These are phyloP conservation scores for Crithidia brevicula DNA, from an alignment of 208 protist species.

Conservation along the genomic window DNA sequence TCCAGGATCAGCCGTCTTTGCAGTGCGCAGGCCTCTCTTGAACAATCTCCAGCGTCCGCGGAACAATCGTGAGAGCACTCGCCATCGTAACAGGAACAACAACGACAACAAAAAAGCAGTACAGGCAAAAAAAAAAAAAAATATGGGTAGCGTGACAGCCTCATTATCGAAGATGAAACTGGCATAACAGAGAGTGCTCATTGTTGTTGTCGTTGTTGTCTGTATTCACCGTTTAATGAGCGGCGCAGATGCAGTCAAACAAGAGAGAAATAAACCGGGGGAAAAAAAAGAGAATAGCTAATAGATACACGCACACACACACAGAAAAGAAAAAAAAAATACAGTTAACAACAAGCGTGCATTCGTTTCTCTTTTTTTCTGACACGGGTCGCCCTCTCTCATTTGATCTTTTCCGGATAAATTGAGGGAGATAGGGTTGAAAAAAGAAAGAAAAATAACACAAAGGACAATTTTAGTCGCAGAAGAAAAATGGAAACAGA, in stretches of 20 bases:
- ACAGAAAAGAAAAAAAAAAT: neutral
- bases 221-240: no score
- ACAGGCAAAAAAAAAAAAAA: neutral
- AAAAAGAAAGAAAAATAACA: constrained; percentile 10
- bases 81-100: no score
- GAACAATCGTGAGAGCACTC: neutral
- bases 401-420: no score
- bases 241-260: neutral
- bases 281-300: neutral
- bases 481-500: neutral
- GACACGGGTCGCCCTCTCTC: no score
- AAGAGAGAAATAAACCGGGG: neutral
- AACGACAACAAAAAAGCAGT: no score
- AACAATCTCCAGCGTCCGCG: neutral
- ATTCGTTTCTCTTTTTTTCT: neutral
- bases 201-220: no score
- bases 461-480: neutral
- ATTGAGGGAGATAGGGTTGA: neutral
- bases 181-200: no score
- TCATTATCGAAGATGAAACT: no score
- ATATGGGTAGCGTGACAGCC: no score
- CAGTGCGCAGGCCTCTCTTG: neutral
- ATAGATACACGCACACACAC: neutral
- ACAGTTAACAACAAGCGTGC: neutral
- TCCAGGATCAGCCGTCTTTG: no score